Evolutionary conservation across 306 rosid species (phyloP), one percentile per base, ranked within the genome.

Genomic region (Corylus americana): DNA sequence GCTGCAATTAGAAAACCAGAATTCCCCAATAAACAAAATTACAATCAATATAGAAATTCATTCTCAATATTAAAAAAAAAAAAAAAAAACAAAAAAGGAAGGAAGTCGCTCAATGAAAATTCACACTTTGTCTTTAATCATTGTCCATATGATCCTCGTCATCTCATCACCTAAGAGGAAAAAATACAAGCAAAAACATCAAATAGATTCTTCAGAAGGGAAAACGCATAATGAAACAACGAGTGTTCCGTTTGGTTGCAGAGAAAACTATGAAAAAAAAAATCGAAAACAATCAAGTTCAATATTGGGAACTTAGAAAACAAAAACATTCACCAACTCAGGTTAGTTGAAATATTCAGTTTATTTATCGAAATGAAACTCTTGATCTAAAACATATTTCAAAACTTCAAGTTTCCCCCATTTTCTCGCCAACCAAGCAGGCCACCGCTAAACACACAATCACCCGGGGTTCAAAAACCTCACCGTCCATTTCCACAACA

Each of bases 401-500:
- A 8, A 39, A 66, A 17, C 0, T 7, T 59, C 12, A 16, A 29
- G 35, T 49, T 62, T 55, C 53, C 13, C 9, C 14, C 20, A 58
- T 22, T 44, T 47, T 7, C 63, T 78, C 45, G 37, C 50, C 37
- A 58, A 11, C 49, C 29, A 61, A 72, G 3, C 64, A 73, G 47
- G 29, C 13, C 42, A 73, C 48, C 39, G 8, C 17, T 12, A 20
- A 58, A 39, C 29, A 17, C 27, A 3, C n/a, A 42, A 69, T 44
- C 16, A 63, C n/a, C 55, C 69, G 5, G 37, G 50, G 9, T 13
- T 22, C 31, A 11, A 7, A 7, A 10, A 54, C 80, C 61, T 77
- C 75, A 95, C 99, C 99, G 87, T 95, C 98, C 97, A 95, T 93
- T 88, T 95, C 99, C 42, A 95, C 99, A 6, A 93, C 80, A 54